phyloP scores from a whole-genome alignment of 2,329 filamentous ascomycete species.

The Colletotrichum liaoningense region DNA sequence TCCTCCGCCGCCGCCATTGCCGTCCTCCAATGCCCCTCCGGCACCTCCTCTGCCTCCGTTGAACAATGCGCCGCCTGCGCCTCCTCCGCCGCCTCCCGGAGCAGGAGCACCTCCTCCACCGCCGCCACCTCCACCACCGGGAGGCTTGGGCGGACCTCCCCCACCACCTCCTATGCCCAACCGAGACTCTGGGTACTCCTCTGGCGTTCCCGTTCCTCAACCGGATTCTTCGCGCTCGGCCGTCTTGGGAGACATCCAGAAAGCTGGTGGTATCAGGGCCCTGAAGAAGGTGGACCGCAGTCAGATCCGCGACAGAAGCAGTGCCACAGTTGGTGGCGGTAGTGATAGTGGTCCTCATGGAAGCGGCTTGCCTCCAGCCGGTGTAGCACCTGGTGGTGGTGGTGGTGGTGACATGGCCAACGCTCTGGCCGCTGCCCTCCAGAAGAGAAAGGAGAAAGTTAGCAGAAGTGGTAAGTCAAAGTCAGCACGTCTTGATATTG shows the following conservation, averaged over 20 bases:
- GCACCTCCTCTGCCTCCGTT: conserved; percentile 52
- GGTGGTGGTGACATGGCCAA: conserved; percentile 81
- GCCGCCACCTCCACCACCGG: conserved; percentile 49
- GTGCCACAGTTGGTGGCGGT: conserved; percentile 61
- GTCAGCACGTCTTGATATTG: conserved; percentile 15
- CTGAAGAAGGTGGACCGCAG: conserved; percentile 81
- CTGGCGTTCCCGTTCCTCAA: conserved; percentile 60
- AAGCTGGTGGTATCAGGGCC: conserved; percentile 72
- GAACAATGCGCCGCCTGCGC: conserved; percentile 46
- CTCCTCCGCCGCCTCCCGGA: conserved; percentile 53
- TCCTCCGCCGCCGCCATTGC: conserved; percentile 51
- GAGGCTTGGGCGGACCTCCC: conserved; percentile 52
- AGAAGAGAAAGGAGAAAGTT: conserved; percentile 92
- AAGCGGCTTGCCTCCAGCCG: conserved; percentile 63
- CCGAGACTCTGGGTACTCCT: conserved; percentile 68
- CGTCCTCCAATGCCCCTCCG: conserved; percentile 46
- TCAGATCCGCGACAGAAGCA: conserved; percentile 79
- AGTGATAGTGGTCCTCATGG: conserved; percentile 62
- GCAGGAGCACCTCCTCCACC: conserved; percentile 49
- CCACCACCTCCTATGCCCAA: conserved; percentile 68
- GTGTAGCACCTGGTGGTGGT: conserved; percentile 62
- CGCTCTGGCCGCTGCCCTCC: conserved; percentile 81
- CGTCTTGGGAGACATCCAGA: conserved; percentile 78
- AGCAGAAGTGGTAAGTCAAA: conserved; percentile 87
- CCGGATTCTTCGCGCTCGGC: conserved; percentile 65